phyloP scores from a whole-genome alignment of 345 rosid genomes.

The Eucalyptus sp. region DNA sequence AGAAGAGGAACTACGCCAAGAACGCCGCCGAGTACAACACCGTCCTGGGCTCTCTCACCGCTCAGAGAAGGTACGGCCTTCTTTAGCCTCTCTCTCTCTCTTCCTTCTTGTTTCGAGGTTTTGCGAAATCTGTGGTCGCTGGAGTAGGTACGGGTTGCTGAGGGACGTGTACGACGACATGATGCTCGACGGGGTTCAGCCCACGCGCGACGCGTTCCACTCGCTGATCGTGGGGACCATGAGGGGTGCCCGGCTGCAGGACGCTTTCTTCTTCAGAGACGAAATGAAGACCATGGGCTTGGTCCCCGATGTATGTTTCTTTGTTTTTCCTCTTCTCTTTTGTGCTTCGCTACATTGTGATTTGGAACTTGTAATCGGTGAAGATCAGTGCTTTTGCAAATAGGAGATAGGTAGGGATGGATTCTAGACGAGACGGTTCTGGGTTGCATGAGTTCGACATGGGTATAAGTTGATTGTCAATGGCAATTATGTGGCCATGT shows the following conservation, averaged over 20 bases:
- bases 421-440: not conserved
- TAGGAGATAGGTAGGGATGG: not conserved
- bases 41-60: constrained; percentile 47
- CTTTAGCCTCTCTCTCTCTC: not conserved
- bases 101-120: not conserved
- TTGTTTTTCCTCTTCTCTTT: not conserved
- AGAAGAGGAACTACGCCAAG: constrained; percentile 70
- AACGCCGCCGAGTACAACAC: constrained; percentile 67
- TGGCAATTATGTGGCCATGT: not conserved
- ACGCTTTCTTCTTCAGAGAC: constrained; percentile 74
- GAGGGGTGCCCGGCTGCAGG: constrained; percentile 82
- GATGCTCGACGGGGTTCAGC: constrained; percentile 93
- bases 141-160: constrained; percentile 43
- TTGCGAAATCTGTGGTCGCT: not conserved
- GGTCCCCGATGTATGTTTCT: constrained; percentile 67
- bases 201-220: constrained; percentile 62
- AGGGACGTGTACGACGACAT: constrained; percentile 86
- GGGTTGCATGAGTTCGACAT: not conserved
- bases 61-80: constrained; percentile 43
- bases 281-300: constrained; percentile 87
- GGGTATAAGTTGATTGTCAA: not conserved
- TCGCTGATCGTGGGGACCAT: constrained; percentile 75
- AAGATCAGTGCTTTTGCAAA: not conserved
- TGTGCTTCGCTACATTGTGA: not conserved
- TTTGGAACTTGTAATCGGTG: not conserved